Base-by-base conservation (phyloP, 2,329 filamentous ascomycete species). In the Elsinoe necatrix region DNA sequence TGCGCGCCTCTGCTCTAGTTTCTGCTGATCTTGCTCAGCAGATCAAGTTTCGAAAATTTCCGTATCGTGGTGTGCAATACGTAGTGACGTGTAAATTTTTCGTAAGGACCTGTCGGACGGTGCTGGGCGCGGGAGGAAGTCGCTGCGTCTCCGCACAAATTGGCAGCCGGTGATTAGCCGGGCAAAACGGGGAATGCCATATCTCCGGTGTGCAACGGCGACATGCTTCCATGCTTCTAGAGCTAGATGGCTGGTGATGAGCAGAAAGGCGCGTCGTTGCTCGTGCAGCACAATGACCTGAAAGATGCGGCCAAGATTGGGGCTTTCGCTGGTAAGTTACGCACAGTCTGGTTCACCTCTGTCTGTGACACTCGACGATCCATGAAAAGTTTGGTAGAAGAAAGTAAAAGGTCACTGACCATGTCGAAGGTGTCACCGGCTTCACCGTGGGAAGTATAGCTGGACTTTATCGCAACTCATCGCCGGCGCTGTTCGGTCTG, bases 401-500 rank as follows among this genome's bases (percentile, higher is more conserved):
- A 11, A n/a, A 7, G 34, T 37, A 11, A 37, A 4, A 37, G 34
- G 34, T 6, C 34, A 37, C 34, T 37, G 34, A 43, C 16, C 21
- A 43, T 43, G 16, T 21, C 18, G 34, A 43, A 71, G 84, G 86
- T 54, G 80, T 85, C 51, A 79, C 80, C 34, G 90, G 89, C 25
- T 85, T 95, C 47, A 70, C 72, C 16, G 62, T 73, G 54, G 76
- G 75, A 37, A 71, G 73, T 54, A 68, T 73, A 50, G 69, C 69
- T 51, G 75, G 75, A 29, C 74, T 76, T 16, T 59, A 91, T 48
- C 80, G 83, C 58, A 85, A 85, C 16, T 81, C 80, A 12, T 84
- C 87, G 3, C 77, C 80, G 3, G 68, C 82, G 1, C 71, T 92
- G 5, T 92, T 89, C 71, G 85, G 88, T 0, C 63, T 85, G 11